Evolutionary conservation across 1,139 yeast genomes (phyloP).

Genomic region (Suhomyces taliae): DNA sequence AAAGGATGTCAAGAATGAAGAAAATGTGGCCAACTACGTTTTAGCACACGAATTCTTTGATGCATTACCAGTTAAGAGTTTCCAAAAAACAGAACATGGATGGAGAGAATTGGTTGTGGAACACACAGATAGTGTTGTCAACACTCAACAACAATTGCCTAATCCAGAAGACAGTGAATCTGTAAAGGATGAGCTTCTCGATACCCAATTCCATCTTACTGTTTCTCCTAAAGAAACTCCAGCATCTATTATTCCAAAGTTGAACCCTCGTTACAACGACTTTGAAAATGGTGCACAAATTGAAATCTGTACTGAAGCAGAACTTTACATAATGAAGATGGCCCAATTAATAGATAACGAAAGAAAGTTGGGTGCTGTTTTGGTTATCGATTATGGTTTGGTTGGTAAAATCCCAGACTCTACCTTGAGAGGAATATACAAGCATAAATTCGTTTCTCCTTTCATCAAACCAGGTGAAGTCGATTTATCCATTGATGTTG

Average conservation of each 20-base stretch:
- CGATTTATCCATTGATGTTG: conserved; percentile 83
- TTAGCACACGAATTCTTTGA: conserved; percentile 88
- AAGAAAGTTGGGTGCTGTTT: conserved; percentile 57
- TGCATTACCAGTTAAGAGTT: conserved; percentile 78
- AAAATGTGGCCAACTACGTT: conserved; percentile 54
- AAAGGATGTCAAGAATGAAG: conserved; percentile 46
- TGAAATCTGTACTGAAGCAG: conserved; percentile 78
- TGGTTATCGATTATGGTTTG: conserved; percentile 80
- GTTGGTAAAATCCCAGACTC: conserved; percentile 61
- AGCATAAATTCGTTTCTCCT: conserved; percentile 78
- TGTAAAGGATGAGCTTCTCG: conserved; percentile 18
- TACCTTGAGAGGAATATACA: conserved; percentile 70
- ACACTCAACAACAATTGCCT: conserved; percentile 34
- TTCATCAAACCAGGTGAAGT: conserved; percentile 74
- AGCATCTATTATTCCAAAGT: conserved; percentile 57
- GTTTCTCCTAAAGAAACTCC: conserved; percentile 64
- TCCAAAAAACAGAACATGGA: conserved; percentile 58
- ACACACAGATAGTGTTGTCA: conserved; percentile 43
- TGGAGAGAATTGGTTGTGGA: conserved; percentile 83
- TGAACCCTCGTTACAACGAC: conserved; percentile 51
- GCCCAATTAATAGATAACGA: conserved; percentile 38
- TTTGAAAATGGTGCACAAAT: conserved; percentile 59
- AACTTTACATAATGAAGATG: conserved; percentile 50
- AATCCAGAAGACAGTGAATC: conserved; percentile 7
- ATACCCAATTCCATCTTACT: conserved; percentile 58